Base-by-base conservation (phyloP, 2,329 filamentous ascomycete genomes). In the Mycogone perniciosa region DNA sequence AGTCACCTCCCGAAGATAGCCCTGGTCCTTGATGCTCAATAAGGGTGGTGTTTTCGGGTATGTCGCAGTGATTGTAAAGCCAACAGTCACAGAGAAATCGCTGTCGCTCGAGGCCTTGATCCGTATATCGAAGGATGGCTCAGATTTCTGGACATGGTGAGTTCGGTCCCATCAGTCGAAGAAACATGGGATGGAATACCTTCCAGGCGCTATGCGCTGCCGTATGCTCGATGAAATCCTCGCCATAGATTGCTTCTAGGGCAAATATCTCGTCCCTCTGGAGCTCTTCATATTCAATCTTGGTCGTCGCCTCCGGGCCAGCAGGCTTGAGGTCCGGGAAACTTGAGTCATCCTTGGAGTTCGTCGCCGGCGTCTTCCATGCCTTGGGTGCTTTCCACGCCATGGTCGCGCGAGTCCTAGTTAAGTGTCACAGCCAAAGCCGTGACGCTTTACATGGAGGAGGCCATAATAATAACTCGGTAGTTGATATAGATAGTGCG, bases 251-350 rank as follows among this genome's bases (percentile, higher is more conserved):
- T 39, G 92, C 88, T 61, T 86, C 79, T 53, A 97, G 76, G 41
- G 84, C 92, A 64, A 93, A 81, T 51, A 95, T 77, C 71, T 97
- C 93, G 64, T 96, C 88, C 62, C 86, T 77, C 71, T 97, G 93
- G 33, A 88, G 82, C 70, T 95, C 86, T 57, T 84, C 81, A 71
- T 96, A 95, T 63, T 90, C 74, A 11, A 78, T 77, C 59, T 73
- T 79, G 46, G 69, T 63, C 40, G 64, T 63, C 44, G 69, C 60
- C 52, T 73, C 66, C 53, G 71, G 65, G 59, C 69, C 70, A 52
- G 66, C 62, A 57, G 71, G 67, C 58, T 71, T 71, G 57, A 79
- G 72, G 55, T 74, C 77, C 52, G 78, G 75, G 58, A 78, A 78
- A 61, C 68, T 77, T 62, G 75, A 66, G 61, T 76, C 68, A 67